Conservation (phyloP, 768 basidiomycete species). For the Suillus weaverae region DNA sequence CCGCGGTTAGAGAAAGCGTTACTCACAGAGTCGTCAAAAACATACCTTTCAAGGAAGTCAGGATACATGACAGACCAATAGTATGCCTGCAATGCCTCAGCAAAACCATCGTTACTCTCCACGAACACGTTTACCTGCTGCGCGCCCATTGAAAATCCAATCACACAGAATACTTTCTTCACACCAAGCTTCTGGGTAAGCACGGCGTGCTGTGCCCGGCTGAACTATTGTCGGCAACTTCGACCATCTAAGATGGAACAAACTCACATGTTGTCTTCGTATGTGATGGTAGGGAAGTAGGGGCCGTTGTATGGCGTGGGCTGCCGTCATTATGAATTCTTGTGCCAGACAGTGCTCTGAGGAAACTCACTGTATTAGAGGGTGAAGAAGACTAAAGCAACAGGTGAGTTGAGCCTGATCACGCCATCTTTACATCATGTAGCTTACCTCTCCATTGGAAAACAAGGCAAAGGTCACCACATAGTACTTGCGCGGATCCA, state of each 20-base stretch:
- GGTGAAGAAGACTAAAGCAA: constrained; percentile 55
- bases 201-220: constrained; percentile 56
- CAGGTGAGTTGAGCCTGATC: neutral
- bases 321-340: constrained; percentile 28
- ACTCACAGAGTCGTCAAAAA: neutral
- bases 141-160: constrained; percentile 64
- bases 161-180: constrained; percentile 43
- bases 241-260: neutral
- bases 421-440: neutral
- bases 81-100: constrained; percentile 41
- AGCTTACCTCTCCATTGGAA: constrained; percentile 56
- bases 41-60: constrained; percentile 49
- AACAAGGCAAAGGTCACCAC: constrained; percentile 59
- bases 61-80: constrained; percentile 59
- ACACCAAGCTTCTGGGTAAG: constrained; percentile 48
- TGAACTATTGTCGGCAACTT: constrained; percentile 18
- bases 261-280: constrained; percentile 57
- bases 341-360: neutral
- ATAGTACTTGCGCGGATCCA: constrained; percentile 52
- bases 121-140: constrained; percentile 37
- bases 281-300: constrained; percentile 55
- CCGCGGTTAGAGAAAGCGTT: neutral
- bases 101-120: neutral
- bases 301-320: constrained; percentile 58
- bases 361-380: constrained; percentile 44